These are phyloP conservation scores for Penicillium paxilli DNA, from an alignment of 495 filamentous ascomycete genomes.

Conservation along the genomic window DNA sequence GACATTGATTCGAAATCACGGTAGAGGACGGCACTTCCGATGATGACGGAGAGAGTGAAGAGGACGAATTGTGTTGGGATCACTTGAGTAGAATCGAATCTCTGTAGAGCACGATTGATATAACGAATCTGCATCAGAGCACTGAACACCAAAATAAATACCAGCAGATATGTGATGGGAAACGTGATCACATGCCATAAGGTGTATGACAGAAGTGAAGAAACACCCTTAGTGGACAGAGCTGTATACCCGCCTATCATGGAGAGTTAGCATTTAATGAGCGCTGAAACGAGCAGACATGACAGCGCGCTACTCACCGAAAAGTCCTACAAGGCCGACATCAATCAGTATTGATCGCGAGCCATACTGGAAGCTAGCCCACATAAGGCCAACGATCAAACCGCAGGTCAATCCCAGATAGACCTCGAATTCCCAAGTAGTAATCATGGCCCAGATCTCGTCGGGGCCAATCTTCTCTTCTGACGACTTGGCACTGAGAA, in stretches of 20 bases:
- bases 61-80: conserved; percentile 96
- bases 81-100: conserved; percentile 95
- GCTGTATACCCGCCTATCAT: conserved; percentile 84
- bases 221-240: conserved; percentile 92
- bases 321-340: conserved; percentile 86
- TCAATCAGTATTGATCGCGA: conserved; percentile 86
- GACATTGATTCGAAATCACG: conserved; percentile 87
- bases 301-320: conserved; percentile 64
- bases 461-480: conserved; percentile 90
- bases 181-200: conserved; percentile 85
- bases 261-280: conserved; percentile 24
- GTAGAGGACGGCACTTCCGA: conserved; percentile 89
- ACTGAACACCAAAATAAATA: conserved; percentile 73
- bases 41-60: conserved; percentile 93
- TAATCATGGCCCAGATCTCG: conserved; percentile 87
- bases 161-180: conserved; percentile 83
- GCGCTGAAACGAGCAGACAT: background rate
- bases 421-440: conserved; percentile 84
- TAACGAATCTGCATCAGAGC: conserved; percentile 96
- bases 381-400: conserved; percentile 74
- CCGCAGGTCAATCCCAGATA: conserved; percentile 76
- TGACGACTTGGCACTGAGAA: conserved; percentile 84
- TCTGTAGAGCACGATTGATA: conserved; percentile 89
- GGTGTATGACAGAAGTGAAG: conserved; percentile 87
- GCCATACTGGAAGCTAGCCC: conserved; percentile 80